These are phyloP conservation scores for Halophytophthora polymorphica DNA, from an alignment of 352 stramenopile species.

Conservation along the genomic window DNA sequence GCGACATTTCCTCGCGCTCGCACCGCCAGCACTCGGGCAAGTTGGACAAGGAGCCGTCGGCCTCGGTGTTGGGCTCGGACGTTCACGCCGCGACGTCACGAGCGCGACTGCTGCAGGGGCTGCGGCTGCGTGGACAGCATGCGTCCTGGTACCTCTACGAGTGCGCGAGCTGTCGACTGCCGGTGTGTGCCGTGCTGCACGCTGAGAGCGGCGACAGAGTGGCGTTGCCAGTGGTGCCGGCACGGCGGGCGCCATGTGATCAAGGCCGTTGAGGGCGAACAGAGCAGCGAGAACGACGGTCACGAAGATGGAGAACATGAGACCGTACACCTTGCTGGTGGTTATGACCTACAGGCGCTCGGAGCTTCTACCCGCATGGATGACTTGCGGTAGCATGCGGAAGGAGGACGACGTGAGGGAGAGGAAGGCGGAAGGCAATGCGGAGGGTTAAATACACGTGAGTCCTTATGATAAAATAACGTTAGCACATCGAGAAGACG, in stretches of 20 bases:
- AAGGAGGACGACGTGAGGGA: too few species aligned
- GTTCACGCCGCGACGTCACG: neutral
- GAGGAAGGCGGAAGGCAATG: neutral
- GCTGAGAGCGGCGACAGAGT: slow-evolving; percentile 5
- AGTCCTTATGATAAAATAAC: slow-evolving; percentile 33
- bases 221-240: slow-evolving; percentile 22
- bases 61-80: neutral
- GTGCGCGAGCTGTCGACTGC: slow-evolving; percentile 40
- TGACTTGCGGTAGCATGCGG: too few species aligned
- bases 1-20: neutral
- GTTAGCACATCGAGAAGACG: slow-evolving; percentile 1
- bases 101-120: slow-evolving; percentile 16
- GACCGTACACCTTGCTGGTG: too few species aligned
- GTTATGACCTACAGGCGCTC: too few species aligned
- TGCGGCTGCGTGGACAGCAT: slow-evolving; percentile 9
- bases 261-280: neutral
- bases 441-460: slow-evolving; percentile 28
- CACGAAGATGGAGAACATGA: too few species aligned
- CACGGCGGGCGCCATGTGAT: neutral
- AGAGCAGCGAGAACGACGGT: neutral
- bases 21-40: neutral
- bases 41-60: neutral
- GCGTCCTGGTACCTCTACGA: slow-evolving; percentile 32
- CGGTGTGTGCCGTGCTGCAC: slow-evolving; percentile 25
- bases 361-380: too few species aligned